phyloP scores from a whole-genome alignment of 1,284 basidiomycete genomes.

The Ustilago cynodontis region DNA sequence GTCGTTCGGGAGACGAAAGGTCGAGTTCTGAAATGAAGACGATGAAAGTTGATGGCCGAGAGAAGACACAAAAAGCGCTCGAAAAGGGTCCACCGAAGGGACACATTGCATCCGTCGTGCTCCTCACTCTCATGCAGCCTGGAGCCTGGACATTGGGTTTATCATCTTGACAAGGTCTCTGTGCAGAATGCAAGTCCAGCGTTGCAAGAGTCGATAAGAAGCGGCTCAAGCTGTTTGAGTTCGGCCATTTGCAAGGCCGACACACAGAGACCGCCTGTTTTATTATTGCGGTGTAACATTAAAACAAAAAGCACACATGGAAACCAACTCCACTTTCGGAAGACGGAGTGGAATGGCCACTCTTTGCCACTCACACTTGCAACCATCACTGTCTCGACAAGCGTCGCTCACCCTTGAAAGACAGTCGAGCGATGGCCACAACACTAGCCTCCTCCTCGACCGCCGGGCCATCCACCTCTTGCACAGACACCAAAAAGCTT shows the following conservation, averaged over 20 bases:
- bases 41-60: not conserved
- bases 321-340: constrained; percentile 6
- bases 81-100: constrained; percentile 2
- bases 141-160: too few relatives aligned
- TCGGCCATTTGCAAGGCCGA: constrained; percentile 35
- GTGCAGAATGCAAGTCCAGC: too few relatives aligned
- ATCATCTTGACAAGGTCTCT: too few relatives aligned
- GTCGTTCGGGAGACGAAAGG: not conserved
- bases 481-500: constrained; percentile 35
- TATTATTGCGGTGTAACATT: not conserved
- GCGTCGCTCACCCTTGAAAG: not conserved
- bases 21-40: not conserved
- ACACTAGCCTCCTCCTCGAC: constrained; percentile 14
- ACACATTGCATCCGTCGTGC: not conserved
- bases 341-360: not conserved
- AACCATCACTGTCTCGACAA: not conserved
- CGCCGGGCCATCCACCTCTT: constrained; percentile 7
- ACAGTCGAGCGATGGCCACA: constrained; percentile 3
- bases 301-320: too few relatives aligned
- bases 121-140: not conserved
- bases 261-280: too few relatives aligned
- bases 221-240: constrained; percentile 10
- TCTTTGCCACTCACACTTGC: not conserved
- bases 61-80: not conserved
- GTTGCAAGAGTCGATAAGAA: too few relatives aligned